These are phyloP conservation scores for Moesziomyces sp. DNA, from an alignment of 1,284 basidiomycete genomes.

Conservation along the genomic window DNA sequence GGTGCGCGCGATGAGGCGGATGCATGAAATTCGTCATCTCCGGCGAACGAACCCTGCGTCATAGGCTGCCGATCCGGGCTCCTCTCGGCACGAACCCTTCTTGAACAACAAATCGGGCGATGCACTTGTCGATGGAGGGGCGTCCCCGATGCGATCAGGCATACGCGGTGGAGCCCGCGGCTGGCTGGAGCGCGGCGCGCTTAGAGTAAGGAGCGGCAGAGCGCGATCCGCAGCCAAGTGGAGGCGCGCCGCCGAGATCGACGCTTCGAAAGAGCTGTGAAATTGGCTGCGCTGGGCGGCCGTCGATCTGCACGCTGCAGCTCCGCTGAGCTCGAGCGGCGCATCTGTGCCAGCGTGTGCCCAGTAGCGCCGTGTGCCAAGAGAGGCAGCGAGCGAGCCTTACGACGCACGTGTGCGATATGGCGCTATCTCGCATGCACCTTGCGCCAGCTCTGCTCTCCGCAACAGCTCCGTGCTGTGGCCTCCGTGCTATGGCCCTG, in stretches of 20 bases:
- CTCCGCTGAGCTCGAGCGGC: not conserved
- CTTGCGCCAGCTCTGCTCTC: not conserved
- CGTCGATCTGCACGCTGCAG: not conserved
- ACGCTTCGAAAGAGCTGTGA: conserved; percentile 2
- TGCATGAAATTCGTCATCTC: conserved; percentile 10
- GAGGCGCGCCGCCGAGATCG: conserved; percentile 29
- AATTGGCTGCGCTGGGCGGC: not conserved
- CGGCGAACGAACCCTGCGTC: conserved; percentile 9
- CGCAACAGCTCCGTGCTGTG: too few species aligned
- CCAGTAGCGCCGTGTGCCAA: not conserved
- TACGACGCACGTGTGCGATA: not conserved
- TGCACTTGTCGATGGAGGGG: too few species aligned
- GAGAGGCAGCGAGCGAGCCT: too few species aligned
- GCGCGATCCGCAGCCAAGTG: conserved; percentile 25
- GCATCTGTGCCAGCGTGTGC: not conserved
- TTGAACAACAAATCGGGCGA: too few species aligned
- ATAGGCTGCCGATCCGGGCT: conserved; percentile 1
- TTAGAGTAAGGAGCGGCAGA: conserved; percentile 20
- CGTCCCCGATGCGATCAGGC: too few species aligned
- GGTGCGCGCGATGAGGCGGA: not conserved
- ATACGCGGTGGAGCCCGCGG: not conserved
- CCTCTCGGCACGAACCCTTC: not conserved
- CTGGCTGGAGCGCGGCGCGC: not conserved
- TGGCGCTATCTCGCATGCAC: not conserved
- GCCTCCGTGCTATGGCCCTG: too few species aligned